Evolutionary conservation across 495 filamentous ascomycete species (phyloP), one percentile per base, ranked within the genome.

Genomic region (Lasiosphaeria miniovina): DNA sequence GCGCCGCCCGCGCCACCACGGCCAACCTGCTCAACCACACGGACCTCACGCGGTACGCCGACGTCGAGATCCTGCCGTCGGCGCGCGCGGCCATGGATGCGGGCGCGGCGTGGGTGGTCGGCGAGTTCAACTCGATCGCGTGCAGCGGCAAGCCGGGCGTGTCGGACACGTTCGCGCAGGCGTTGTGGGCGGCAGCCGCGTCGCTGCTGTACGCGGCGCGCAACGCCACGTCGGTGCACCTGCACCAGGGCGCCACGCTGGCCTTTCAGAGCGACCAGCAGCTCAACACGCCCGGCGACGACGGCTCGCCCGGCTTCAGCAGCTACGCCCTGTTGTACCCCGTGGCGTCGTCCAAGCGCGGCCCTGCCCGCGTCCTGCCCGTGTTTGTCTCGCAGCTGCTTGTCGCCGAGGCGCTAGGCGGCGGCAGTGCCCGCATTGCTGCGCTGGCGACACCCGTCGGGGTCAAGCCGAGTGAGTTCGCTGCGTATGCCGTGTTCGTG

Each of bases 61-160:
- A 69, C 52, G 12, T 31, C 6, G 65, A 65, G 52, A 65, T 65
- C 54, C 64, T 62, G 49, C 65, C 65, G 4, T 65, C 62, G 3
- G 61, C 65, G 15, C 53, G 48, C 3, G 65, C 65, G 4, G 56
- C 52, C 36, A 58, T 59, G 45, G 58, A 65, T 11, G 11, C 33
- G 0, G 49, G 52, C 4, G 61, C 60, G 52, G 55, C 17, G 35
- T 61, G 41, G 69, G 62, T 55, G 55, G 62, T 54, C 35, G 71
- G 46, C 50, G 53, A 57, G 52, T 74, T 65, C 57, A 43, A 68
- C 61, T 62, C 60, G 4, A 66, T 66, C 54, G 64, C 64, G 2
- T 66, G 52, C 61, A 70, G 52, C 64, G 75, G 41, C 66, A 70
- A 32, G 66, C 70, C 34, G 52, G 68, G 5, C 65, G 80, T 62